phyloP scores from a whole-genome alignment of 768 basidiomycete species.

The Exidia glandulosa region DNA sequence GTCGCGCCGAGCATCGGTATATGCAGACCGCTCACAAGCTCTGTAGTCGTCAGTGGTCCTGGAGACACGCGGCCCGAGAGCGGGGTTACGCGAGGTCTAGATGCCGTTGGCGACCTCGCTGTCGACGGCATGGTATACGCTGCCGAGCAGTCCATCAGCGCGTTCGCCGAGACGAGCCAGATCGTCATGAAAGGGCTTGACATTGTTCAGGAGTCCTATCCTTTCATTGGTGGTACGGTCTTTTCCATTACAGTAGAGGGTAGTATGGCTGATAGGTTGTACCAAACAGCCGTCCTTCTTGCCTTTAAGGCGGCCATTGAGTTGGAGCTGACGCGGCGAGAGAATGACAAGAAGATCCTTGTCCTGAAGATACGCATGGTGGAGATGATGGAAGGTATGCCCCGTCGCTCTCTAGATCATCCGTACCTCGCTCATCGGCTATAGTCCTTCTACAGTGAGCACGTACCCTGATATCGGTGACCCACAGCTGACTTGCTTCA shows the following conservation, averaged over 20 bases:
- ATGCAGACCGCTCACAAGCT: too few species aligned
- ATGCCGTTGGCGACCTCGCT: not conserved
- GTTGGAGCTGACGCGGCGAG: not conserved
- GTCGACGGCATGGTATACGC: not conserved
- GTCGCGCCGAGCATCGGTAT: too few species aligned
- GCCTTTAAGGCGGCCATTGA: not conserved
- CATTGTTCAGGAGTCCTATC: not conserved
- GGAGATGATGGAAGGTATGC: not conserved
- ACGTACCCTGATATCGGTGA: not conserved
- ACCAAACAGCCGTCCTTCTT: not conserved
- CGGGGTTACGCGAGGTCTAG: not conserved
- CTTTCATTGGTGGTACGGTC: not conserved
- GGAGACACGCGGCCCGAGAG: too few species aligned
- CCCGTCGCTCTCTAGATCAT: not conserved
- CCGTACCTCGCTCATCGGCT: not conserved
- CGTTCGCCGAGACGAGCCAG: not conserved
- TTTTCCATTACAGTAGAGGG: not conserved
- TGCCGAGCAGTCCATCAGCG: not conserved
- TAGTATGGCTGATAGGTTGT: not conserved
- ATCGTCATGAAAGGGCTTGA: not conserved
- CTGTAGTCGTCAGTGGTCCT: too few species aligned
- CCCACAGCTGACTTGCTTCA: not conserved
- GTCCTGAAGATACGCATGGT: not conserved
- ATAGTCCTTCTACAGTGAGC: not conserved
- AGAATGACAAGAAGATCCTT: not conserved